Evolutionary conservation across 129 eudicot genomes (phyloP).

Genomic region (Tagetes erecta): DNA sequence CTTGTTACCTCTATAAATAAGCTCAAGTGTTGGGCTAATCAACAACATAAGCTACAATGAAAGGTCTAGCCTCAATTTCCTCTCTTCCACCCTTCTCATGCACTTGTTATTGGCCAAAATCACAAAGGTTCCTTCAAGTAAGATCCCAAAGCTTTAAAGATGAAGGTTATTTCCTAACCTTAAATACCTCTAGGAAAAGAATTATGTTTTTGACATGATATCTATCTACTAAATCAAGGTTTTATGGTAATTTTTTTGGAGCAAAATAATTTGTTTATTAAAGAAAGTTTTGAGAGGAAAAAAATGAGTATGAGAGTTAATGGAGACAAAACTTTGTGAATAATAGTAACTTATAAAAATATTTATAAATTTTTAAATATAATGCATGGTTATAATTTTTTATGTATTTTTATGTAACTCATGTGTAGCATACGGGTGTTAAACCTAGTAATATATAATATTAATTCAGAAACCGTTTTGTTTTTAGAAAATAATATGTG

Average conservation of each 20-base stretch:
- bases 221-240: no score
- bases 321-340: no score
- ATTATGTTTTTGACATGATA: conserved; percentile 11
- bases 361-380: no score
- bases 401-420: no score
- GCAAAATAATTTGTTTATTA: no score
- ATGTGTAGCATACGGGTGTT: no score
- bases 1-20: conserved; percentile 32
- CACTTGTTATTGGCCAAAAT: conserved; percentile 31
- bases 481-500: not conserved
- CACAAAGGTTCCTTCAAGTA: conserved; percentile 37
- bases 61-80: conserved; percentile 17
- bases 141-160: conserved; percentile 41
- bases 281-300: no score
- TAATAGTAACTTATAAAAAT: no score
- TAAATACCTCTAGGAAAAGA: not conserved
- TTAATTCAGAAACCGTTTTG: not conserved
- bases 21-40: conserved; percentile 1
- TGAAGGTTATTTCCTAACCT: no score
- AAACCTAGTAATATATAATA: not conserved
- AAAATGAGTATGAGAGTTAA: no score
- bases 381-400: no score
- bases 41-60: conserved; percentile 7
- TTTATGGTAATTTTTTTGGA: no score
- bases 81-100: conserved; percentile 13